These are phyloP conservation scores for Cicer bijugum DNA, from an alignment of 306 rosid species.

Conservation along the genomic window DNA sequence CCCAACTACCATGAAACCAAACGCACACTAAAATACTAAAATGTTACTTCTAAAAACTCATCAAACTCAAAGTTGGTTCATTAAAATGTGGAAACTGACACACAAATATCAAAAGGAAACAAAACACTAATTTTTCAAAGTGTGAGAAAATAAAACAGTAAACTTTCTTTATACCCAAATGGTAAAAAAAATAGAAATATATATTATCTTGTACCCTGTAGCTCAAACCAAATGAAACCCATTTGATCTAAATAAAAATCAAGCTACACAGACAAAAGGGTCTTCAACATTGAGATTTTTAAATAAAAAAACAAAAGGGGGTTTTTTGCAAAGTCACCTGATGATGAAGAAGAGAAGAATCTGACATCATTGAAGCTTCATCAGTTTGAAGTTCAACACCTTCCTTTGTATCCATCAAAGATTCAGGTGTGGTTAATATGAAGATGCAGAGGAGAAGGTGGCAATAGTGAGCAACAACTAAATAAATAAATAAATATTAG, in stretches of 20 bases:
- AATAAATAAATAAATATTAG: not conserved
- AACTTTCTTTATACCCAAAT: conserved; percentile 25
- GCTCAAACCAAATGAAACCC: conserved; percentile 31
- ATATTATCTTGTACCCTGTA: not conserved
- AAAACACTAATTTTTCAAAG: not conserved
- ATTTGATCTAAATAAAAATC: conserved; percentile 29
- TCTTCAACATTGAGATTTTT: conserved; percentile 25
- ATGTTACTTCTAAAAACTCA: conserved; percentile 38
- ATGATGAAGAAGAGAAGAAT: conserved; percentile 38
- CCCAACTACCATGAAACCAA: no score
- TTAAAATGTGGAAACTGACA: no score
- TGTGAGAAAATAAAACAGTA: conserved; percentile 20
- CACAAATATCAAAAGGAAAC: no score
- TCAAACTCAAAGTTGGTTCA: conserved; percentile 24
- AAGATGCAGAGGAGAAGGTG: conserved; percentile 18
- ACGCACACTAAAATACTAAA: no score
- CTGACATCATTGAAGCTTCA: conserved; percentile 31
- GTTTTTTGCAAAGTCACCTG: conserved; percentile 38
- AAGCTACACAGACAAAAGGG: conserved; percentile 25
- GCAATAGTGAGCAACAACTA: conserved; percentile 13
- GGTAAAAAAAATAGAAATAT: conserved; percentile 34
- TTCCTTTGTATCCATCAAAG: conserved; percentile 38
- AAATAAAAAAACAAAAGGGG: not conserved
- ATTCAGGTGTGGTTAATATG: conserved; percentile 8
- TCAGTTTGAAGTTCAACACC: conserved; percentile 40